Conservation (phyloP, 331 rosid genomes). For the Dryas integrifolia region DNA sequence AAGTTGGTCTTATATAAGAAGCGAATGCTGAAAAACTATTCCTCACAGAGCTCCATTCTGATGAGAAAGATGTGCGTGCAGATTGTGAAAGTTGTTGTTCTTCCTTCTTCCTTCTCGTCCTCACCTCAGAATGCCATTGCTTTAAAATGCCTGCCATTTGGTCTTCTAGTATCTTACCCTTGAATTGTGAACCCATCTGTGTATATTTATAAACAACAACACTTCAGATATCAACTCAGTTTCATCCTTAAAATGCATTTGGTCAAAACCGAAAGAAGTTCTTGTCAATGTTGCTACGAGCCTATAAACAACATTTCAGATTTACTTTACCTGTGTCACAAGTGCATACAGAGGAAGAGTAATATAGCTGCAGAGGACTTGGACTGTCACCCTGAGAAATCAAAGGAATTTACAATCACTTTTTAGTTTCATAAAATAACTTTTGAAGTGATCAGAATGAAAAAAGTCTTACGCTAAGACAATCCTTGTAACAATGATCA, state of each 20-base stretch:
- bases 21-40: conserved; percentile 10
- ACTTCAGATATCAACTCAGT: neutral
- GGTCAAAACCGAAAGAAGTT: neutral
- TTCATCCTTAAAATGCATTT: neutral
- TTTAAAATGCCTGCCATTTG: conserved; percentile 33
- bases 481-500: conserved; percentile 27
- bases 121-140: conserved; percentile 43
- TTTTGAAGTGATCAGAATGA: neutral
- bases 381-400: conserved; percentile 29
- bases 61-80: conserved; percentile 21
- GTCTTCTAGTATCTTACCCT: conserved; percentile 36
- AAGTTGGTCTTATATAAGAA: conserved; percentile 11
- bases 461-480: conserved; percentile 37
- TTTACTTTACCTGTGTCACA: conserved; percentile 37
- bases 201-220: neutral
- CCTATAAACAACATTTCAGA: neutral
- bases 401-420: neutral
- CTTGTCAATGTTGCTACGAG: neutral
- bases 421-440: neutral
- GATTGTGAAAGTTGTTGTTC: conserved; percentile 7
- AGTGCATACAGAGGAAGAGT: conserved; percentile 48
- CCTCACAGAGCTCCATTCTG: conserved; percentile 36
- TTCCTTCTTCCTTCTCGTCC: conserved; percentile 38
- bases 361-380: conserved; percentile 36
- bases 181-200: conserved; percentile 53